Percentiles rank a stretch among this genome's conserved stretches.
Conservation (phyloP, 2,329 filamentous ascomycete genomes). For the Fusarium chlamydosporum region DNA sequence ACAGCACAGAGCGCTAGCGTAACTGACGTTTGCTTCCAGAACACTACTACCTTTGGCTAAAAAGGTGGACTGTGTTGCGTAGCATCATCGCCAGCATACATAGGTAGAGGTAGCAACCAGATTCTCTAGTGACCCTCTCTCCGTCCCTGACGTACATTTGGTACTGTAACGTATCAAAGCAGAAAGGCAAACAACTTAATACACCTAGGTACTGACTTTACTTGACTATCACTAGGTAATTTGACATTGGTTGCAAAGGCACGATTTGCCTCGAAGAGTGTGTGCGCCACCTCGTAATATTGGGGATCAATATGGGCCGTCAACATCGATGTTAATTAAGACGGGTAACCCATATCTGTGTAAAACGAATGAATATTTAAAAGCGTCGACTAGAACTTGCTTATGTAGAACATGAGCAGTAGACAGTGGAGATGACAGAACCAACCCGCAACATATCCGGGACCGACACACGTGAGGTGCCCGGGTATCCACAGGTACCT, state of each 20-base stretch:
- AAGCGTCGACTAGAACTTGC: neutral
- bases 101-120: neutral
- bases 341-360: conserved; percentile 3
- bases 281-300: neutral
- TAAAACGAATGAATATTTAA: conserved; percentile 8
- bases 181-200: neutral
- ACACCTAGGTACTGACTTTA: neutral
- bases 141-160: neutral
- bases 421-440: neutral
- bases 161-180: neutral
- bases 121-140: conserved; percentile 15
- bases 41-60: conserved; percentile 37
- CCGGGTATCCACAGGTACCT: conserved; percentile 12
- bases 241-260: neutral
- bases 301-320: too few species aligned
- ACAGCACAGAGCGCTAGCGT: conserved; percentile 30
- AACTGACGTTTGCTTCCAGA: conserved; percentile 43
- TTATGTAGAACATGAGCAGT: neutral
- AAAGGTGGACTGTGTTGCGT: neutral
- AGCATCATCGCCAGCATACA: conserved; percentile 2
- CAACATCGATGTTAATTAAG: too few species aligned
- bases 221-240: neutral
- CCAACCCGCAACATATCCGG: neutral
- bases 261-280: neutral
- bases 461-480: conserved; percentile 8